Conservation (phyloP, 73 alveolate genomes). For the Stentor roeselii region DNA sequence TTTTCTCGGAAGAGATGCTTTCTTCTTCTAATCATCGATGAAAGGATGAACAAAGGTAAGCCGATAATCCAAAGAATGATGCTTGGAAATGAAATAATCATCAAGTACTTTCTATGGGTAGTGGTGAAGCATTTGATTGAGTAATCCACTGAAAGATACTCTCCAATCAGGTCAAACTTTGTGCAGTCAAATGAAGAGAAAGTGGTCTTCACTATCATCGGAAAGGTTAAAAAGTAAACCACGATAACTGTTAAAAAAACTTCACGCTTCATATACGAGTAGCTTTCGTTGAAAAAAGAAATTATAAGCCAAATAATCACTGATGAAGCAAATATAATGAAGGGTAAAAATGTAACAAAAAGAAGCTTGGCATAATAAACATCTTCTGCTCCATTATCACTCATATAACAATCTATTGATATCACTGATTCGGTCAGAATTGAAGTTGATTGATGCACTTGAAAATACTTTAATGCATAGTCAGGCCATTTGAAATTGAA, state of each 20-base stretch:
- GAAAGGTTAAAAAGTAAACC: conserved; percentile 48
- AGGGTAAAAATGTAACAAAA: background rate
- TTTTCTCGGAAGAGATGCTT: background rate
- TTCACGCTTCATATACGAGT: too few species aligned
- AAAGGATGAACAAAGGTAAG: background rate
- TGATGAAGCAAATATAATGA: background rate
- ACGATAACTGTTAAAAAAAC: conserved; percentile 46
- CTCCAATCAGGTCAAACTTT: too few species aligned
- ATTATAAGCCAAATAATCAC: background rate
- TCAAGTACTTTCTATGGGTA: background rate
- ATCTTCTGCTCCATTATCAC: background rate
- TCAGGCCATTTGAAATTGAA: conserved; percentile 64
- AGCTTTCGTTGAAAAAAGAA: too few species aligned
- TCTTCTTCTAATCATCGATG: background rate
- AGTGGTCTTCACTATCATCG: conserved; percentile 45
- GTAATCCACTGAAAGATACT: too few species aligned
- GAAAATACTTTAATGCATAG: conserved; percentile 32
- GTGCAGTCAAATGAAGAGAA: conserved; percentile 54
- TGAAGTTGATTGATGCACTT: conserved; percentile 34
- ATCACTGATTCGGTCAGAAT: conserved; percentile 38
- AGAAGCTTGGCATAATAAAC: background rate
- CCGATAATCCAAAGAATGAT: background rate
- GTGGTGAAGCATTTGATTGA: background rate
- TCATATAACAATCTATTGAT: background rate
- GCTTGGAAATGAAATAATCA: background rate